Evolutionary conservation across 2,329 filamentous ascomycete species (phyloP).

Genomic region (Endoconidiophora laricicola): DNA sequence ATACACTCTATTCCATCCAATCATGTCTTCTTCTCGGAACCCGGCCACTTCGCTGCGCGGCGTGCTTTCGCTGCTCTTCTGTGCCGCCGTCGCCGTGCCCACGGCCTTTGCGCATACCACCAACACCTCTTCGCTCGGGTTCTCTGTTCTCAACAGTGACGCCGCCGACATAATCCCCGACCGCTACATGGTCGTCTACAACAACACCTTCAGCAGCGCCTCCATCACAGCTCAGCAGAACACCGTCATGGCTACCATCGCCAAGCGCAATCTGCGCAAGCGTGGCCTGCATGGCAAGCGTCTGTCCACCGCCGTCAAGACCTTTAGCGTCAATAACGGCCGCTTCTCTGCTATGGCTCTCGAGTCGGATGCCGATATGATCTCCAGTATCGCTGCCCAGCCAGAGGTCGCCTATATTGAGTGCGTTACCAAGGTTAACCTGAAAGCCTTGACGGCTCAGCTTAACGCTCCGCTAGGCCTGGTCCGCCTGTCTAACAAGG

Average conservation of each 20-base stretch:
- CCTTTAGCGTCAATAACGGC: conserved; percentile 27
- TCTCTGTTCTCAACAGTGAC: conserved; percentile 34
- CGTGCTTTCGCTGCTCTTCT: conserved; percentile 27
- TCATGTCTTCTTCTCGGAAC: conserved; percentile 15
- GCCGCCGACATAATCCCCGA: conserved; percentile 34
- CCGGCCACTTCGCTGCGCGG: conserved; percentile 14
- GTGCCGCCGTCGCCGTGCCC: conserved; percentile 25
- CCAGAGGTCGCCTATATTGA: conserved; percentile 36
- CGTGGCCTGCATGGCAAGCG: conserved; percentile 29
- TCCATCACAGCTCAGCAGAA: conserved; percentile 33
- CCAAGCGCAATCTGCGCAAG: conserved; percentile 40
- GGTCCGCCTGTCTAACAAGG: conserved; percentile 32
- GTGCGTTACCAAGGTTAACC: conserved; percentile 32
- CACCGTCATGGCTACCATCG: conserved; percentile 30
- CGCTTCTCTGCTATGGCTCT: conserved; percentile 37
- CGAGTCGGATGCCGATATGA: conserved; percentile 34
- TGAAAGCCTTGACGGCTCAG: conserved; percentile 31
- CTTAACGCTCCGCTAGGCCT: conserved; percentile 36
- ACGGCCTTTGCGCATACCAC: conserved; percentile 17
- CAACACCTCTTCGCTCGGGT: conserved; percentile 20
- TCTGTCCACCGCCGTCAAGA: conserved; percentile 30
- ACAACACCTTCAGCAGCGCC: conserved; percentile 32
- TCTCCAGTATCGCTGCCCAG: conserved; percentile 30
- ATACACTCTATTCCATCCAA: neutral
- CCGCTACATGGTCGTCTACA: conserved; percentile 50